These are phyloP conservation scores for Apiosordaria backusii DNA, from an alignment of 495 filamentous ascomycete species.

Conservation along the genomic window DNA sequence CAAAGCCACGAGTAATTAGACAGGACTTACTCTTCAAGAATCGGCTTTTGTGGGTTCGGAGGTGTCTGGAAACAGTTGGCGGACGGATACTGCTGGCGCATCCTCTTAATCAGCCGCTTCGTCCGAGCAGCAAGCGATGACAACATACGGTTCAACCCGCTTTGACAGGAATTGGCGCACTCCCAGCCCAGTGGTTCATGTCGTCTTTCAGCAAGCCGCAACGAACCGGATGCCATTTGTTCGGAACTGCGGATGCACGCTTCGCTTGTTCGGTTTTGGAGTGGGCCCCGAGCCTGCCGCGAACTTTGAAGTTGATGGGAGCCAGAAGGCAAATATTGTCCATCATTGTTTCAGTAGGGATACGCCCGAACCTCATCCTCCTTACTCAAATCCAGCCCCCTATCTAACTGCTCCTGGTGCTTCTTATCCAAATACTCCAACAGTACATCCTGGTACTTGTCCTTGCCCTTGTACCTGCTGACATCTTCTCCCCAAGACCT, in stretches of 20 bases:
- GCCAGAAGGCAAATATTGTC: neutral
- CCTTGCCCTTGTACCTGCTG: constrained; percentile 76
- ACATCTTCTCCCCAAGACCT: constrained; percentile 89
- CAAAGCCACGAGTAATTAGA: neutral
- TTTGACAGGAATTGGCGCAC: neutral
- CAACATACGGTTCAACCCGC: neutral
- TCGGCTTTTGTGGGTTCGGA: neutral
- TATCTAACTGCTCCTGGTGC: constrained; percentile 70
- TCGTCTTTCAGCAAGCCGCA: neutral
- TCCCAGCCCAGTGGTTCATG: neutral
- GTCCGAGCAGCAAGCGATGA: no score
- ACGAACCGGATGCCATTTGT: neutral
- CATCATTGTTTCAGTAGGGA: constrained; percentile 20
- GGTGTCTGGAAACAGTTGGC: neutral
- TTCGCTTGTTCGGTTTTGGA: neutral
- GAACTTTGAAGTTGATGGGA: neutral
- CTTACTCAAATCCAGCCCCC: constrained; percentile 57
- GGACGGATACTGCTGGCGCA: neutral
- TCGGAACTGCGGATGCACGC: neutral
- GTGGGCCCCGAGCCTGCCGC: neutral
- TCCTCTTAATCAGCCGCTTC: no score
- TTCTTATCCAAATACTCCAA: constrained; percentile 78
- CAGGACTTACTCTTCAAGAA: no score
- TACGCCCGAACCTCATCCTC: constrained; percentile 55
- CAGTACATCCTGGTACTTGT: constrained; percentile 72